Conservation (phyloP, 2,329 filamentous ascomycete species). For the Dendryphion nanum region DNA sequence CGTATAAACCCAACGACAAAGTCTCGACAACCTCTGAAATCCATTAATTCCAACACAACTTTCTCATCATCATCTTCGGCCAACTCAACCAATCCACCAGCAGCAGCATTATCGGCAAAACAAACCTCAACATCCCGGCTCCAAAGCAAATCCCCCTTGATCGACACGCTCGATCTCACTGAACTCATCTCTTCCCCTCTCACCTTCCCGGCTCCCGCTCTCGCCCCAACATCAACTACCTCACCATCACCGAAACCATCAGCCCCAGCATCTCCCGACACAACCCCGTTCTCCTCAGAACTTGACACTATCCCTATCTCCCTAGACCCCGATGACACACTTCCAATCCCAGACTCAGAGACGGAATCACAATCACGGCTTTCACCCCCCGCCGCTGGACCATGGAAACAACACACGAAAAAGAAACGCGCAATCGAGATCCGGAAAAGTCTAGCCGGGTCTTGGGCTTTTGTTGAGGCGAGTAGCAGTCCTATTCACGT, state of each 20-base stretch:
- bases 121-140: conserved; percentile 16
- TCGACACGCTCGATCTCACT: conserved; percentile 23
- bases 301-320: conserved; percentile 2
- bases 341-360: conserved; percentile 8
- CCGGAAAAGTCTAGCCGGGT: conserved; percentile 29
- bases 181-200: conserved; percentile 3
- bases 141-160: conserved; percentile 6
- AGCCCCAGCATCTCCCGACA: not conserved
- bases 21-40: conserved; percentile 22
- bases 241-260: not conserved
- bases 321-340: not conserved
- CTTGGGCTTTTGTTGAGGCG: conserved; percentile 31
- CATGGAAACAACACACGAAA: conserved; percentile 27
- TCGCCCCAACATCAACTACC: not conserved
- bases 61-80: not conserved
- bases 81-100: conserved; percentile 1
- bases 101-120: not conserved
- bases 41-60: conserved; percentile 27
- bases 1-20: no score
- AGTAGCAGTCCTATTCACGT: conserved; percentile 11
- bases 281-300: not conserved
- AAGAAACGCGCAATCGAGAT: conserved; percentile 33
- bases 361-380: no score
- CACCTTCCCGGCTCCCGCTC: conserved; percentile 12
- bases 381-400: conserved; percentile 2